These are phyloP conservation scores for Leccinum uliginosum DNA, from an alignment of 768 basidiomycete genomes.

Conservation along the genomic window DNA sequence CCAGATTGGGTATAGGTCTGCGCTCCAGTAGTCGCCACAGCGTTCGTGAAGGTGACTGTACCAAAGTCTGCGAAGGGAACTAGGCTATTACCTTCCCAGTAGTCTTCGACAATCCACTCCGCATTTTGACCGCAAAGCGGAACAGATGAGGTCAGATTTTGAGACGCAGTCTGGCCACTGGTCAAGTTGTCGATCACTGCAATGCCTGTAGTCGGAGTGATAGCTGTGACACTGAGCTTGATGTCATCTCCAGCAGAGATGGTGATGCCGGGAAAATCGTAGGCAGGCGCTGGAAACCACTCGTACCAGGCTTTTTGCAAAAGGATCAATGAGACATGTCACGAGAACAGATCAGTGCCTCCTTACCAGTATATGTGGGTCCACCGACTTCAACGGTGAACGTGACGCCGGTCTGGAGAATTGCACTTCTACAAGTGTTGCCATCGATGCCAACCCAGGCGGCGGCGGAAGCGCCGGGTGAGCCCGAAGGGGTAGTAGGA, in stretches of 20 bases:
- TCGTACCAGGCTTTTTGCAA: constrained; percentile 11
- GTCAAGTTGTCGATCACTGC: constrained; percentile 2
- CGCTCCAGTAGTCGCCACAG: background rate
- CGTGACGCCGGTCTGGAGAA: constrained; percentile 7
- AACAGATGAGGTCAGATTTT: background rate
- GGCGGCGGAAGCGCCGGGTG: background rate
- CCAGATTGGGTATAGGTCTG: background rate
- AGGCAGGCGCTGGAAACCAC: constrained; percentile 2
- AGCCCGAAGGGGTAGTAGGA: constrained; percentile 4
- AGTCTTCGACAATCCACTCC: constrained; percentile 14
- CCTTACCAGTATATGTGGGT: constrained; percentile 1
- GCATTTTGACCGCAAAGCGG: constrained; percentile 6
- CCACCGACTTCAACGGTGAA: background rate
- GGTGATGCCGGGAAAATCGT: background rate
- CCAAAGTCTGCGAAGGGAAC: constrained; percentile 7
- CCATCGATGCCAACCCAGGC: constrained; percentile 16
- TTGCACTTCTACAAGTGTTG: background rate
- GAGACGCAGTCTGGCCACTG: background rate
- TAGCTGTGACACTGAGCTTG: constrained; percentile 1
- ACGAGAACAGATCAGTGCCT: too few relatives aligned
- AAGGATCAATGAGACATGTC: background rate
- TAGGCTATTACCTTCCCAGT: background rate
- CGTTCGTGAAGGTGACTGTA: constrained; percentile 1
- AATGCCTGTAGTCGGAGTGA: background rate
- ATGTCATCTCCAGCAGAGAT: constrained; percentile 10